phyloP scores from a whole-genome alignment of 164 flowering plant species.

The Vitis amurensis region DNA sequence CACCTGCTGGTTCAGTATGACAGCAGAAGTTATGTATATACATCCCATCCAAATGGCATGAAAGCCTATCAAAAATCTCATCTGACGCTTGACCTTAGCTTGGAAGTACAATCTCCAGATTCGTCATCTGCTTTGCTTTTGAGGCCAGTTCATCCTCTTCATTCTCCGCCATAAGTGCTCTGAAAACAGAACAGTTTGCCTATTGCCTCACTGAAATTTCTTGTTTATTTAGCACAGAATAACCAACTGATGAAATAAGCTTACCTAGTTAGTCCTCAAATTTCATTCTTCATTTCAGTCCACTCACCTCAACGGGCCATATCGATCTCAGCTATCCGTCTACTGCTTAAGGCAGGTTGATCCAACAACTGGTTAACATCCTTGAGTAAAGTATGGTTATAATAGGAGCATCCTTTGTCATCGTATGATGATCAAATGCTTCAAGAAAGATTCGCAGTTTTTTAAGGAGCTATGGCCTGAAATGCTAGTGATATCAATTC shows the following conservation, averaged over 20 bases:
- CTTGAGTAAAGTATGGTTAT: background rate
- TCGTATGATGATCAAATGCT: no score
- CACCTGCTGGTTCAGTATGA: no score
- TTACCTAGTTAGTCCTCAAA: background rate
- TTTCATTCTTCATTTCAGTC: background rate
- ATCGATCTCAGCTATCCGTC: background rate
- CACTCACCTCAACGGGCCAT: background rate
- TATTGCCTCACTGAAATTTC: background rate
- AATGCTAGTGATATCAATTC: constrained; percentile 88
- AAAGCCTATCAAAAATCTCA: no score
- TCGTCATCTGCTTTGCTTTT: background rate
- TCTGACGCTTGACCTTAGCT: no score
- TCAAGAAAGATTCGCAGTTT: background rate
- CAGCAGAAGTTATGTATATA: no score
- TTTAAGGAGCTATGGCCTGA: constrained; percentile 57
- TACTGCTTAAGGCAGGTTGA: background rate
- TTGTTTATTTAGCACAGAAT: background rate
- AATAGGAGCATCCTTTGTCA: background rate
- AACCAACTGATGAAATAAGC: background rate
- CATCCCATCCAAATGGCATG: no score
- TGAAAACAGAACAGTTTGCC: background rate
- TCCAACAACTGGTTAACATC: background rate
- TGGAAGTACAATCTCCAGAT: no score
- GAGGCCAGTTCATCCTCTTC: background rate
- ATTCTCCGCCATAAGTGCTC: background rate